phyloP scores from a whole-genome alignment of 2,329 filamentous ascomycete species.

The Teratosphaeria zuluensis region DNA sequence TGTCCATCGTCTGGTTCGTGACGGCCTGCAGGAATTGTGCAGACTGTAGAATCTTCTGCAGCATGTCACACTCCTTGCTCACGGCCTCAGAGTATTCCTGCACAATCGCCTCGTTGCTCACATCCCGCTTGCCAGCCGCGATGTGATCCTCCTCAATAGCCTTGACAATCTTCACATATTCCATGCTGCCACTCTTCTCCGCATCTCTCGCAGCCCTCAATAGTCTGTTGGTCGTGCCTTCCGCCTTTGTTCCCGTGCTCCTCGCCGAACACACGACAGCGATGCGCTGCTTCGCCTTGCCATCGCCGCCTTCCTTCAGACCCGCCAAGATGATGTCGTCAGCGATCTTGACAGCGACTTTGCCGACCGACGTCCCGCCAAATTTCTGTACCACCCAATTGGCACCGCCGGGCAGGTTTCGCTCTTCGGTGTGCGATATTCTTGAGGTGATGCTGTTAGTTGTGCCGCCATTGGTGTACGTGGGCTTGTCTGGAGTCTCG shows the following conservation, averaged over 20 bases:
- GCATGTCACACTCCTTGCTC: conserved; percentile 66
- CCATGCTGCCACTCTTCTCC: conserved; percentile 31
- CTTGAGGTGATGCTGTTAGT: background rate
- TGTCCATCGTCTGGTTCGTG: conserved; percentile 45
- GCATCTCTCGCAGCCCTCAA: conserved; percentile 37
- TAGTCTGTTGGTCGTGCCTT: conserved; percentile 82
- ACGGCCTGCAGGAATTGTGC: conserved; percentile 48
- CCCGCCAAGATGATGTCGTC: conserved; percentile 51
- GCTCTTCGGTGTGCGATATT: conserved; percentile 35
- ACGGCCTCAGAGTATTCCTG: conserved; percentile 56
- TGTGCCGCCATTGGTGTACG: background rate
- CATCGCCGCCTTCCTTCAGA: conserved; percentile 38
- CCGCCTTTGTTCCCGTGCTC: conserved; percentile 86
- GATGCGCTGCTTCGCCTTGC: conserved; percentile 50
- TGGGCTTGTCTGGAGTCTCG: conserved; percentile 2
- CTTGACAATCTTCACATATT: conserved; percentile 66
- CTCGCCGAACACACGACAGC: conserved; percentile 93
- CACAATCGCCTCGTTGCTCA: conserved; percentile 29
- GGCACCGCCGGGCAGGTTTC: conserved; percentile 39
- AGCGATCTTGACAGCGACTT: conserved; percentile 60
- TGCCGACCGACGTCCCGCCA: conserved; percentile 89
- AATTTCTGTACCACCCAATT: conserved; percentile 89
- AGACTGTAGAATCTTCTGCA: conserved; percentile 63
- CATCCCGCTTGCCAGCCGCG: conserved; percentile 48
- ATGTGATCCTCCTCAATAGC: conserved; percentile 78